A percentile compares a stretch with the other conserved stretches of the same genome.
phyloP scores from a whole-genome alignment of 352 stramenopile species.

The Globisporangium sylvaticum region DNA sequence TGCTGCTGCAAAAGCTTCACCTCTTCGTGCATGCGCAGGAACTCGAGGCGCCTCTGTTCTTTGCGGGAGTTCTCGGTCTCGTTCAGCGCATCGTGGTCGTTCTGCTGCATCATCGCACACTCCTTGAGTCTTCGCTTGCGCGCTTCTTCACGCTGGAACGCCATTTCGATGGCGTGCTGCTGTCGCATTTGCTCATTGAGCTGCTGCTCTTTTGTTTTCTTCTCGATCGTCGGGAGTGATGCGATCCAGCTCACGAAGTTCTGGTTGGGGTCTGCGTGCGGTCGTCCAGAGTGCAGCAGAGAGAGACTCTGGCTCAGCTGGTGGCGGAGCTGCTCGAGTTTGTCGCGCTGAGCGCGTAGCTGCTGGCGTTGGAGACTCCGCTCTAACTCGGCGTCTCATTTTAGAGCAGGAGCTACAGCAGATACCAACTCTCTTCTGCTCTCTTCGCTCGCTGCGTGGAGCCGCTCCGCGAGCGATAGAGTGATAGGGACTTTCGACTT shows the following conservation, averaged over 20 bases:
- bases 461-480: conserved; percentile 8
- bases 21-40: conserved; percentile 27
- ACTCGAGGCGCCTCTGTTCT: conserved; percentile 20
- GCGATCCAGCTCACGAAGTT: conserved; percentile 47
- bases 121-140: conserved; percentile 39
- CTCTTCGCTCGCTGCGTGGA: conserved; percentile 11
- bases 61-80: conserved; percentile 17
- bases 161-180: conserved; percentile 35
- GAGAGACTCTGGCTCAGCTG: conserved; percentile 31
- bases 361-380: conserved; percentile 20
- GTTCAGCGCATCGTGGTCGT: conserved; percentile 36
- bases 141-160: conserved; percentile 39
- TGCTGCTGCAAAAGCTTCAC: conserved; percentile 22
- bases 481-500: not conserved
- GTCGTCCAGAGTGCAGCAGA: conserved; percentile 34
- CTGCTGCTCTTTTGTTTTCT: conserved; percentile 28
- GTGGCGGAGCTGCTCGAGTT: conserved; percentile 28
- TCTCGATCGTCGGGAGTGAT: conserved; percentile 55
- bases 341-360: conserved; percentile 20
- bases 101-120: conserved; percentile 28
- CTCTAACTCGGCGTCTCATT: conserved; percentile 10
- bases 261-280: conserved; percentile 39
- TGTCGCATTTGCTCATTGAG: conserved; percentile 35
- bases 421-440: not conserved
- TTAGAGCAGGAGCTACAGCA: not conserved